Conservation (phyloP, 768 basidiomycete genomes). For the Trametes gibbosa region DNA sequence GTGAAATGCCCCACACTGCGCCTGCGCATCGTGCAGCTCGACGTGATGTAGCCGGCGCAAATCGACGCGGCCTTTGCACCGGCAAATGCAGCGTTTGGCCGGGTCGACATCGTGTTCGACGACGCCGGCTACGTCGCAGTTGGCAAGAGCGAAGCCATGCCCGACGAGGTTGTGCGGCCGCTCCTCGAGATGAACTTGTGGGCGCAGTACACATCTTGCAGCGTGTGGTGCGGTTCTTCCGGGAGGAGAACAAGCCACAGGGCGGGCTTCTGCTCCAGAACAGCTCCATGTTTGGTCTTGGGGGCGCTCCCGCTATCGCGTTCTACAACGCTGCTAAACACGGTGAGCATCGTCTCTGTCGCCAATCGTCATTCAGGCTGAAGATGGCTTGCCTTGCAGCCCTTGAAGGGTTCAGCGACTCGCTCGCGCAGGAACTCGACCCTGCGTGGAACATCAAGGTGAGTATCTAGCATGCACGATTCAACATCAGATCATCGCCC, state of each 20-base stretch:
- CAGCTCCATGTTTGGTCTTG: constrained; percentile 33
- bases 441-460: constrained; percentile 23
- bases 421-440: constrained; percentile 39
- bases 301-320: constrained; percentile 9
- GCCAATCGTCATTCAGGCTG: not conserved
- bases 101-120: constrained; percentile 35
- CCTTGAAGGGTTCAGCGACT: constrained; percentile 37
- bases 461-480: too few relatives aligned
- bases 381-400: not conserved
- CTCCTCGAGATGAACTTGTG: too few relatives aligned
- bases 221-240: too few relatives aligned
- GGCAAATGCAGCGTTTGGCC: constrained; percentile 36
- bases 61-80: constrained; percentile 35
- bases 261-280: too few relatives aligned
- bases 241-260: too few relatives aligned
- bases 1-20: constrained; percentile 25
- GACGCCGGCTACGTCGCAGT: constrained; percentile 19
- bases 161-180: constrained; percentile 30
- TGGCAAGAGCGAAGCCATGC: constrained; percentile 38
- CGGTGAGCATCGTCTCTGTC: constrained; percentile 1
- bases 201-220: too few relatives aligned
- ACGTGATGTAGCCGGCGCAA: constrained; percentile 33
- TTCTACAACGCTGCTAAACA: constrained; percentile 26
- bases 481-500: too few relatives aligned
- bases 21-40: constrained; percentile 21